Conservation (phyloP, 2,329 filamentous ascomycete genomes). For the Pyricularia sp. region DNA sequence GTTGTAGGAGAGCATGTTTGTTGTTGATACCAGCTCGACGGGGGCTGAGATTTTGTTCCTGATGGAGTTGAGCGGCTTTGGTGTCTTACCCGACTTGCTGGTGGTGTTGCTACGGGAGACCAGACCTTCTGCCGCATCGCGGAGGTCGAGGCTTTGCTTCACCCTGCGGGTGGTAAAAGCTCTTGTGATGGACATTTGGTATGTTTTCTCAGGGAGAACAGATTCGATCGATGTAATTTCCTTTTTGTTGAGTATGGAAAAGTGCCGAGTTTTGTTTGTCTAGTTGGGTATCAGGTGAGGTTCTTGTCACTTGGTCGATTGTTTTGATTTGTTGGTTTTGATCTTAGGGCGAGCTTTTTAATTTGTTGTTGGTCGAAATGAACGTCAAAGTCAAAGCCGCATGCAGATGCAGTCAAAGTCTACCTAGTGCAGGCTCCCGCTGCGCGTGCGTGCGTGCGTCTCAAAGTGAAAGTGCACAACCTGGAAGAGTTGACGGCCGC, state of each 20-base stretch:
- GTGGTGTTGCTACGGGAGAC: slow-evolving; percentile 39
- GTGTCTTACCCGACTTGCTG: slow-evolving; percentile 26
- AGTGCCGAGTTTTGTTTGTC: background rate
- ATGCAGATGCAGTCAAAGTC: background rate
- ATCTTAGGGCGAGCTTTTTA: background rate
- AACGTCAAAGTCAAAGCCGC: background rate
- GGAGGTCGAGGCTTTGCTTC: slow-evolving; percentile 43
- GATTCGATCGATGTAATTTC: background rate
- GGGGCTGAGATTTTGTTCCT: slow-evolving; percentile 78
- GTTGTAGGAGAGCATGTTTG: slow-evolving; percentile 93
- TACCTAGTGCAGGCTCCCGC: slow-evolving; percentile 2
- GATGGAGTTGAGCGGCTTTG: slow-evolving; percentile 33
- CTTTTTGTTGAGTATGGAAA: background rate
- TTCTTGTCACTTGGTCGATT: background rate
- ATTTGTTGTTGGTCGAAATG: background rate
- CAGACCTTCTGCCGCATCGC: slow-evolving; percentile 26
- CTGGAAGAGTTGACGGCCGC: background rate
- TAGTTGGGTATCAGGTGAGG: background rate
- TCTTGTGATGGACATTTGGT: slow-evolving; percentile 43
- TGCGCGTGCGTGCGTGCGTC: background rate
- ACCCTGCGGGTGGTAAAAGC: slow-evolving; percentile 63
- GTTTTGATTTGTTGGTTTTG: background rate
- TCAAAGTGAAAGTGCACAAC: background rate
- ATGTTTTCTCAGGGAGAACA: background rate
- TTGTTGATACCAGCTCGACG: slow-evolving; percentile 81